Base-by-base conservation (phyloP, 768 basidiomycete genomes). In the Suillus subalutaceus region DNA sequence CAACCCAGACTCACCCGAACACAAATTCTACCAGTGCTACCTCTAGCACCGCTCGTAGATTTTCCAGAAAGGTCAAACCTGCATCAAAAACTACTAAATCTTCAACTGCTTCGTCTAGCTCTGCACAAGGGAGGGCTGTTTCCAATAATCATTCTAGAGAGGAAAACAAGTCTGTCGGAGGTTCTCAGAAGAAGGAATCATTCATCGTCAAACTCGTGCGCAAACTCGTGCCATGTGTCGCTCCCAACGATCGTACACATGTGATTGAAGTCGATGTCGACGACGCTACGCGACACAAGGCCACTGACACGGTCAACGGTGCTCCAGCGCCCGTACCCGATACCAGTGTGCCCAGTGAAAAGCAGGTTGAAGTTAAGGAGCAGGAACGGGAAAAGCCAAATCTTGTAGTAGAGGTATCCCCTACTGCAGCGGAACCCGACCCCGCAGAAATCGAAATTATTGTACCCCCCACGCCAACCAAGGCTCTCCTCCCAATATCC, bases 171-270 rank as follows among this genome's bases (percentile, higher is more conserved):
- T 76, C 76, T 72, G 73, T 69, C 68, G 65, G 62, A 72, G 72
- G 76, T 76, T 78, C 72, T 73, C 78, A 68, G 65, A 69, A 78
- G 69, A 84, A 84, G 79, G 79, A 82, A 62, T 86, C 88, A 30
- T 83, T 91, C 70, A 76, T 90, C 66, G 83, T 85, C 62, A 86
- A 82, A 73, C 78, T 92, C 65, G 73, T 91, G 62, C 85, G 81
- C 68, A 82, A 84, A 66, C 82, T 92, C 63, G 82, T 91, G 60
- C 91, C 90, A 41, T 92, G 91, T 67, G 78, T 90, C 57, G 81
- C 84, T n/a, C 81, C 86, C 26, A 85, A 82, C 23, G 72, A 79
- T 48, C 78, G 78, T 66, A 70, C 82, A n/a, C 85, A 86, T 65
- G 72, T 75, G 57, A 67, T 83, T 60, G 84, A 87, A 50, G 72